phyloP scores from a whole-genome alignment of 306 rosid genomes.

The Cicer yamashitae region DNA sequence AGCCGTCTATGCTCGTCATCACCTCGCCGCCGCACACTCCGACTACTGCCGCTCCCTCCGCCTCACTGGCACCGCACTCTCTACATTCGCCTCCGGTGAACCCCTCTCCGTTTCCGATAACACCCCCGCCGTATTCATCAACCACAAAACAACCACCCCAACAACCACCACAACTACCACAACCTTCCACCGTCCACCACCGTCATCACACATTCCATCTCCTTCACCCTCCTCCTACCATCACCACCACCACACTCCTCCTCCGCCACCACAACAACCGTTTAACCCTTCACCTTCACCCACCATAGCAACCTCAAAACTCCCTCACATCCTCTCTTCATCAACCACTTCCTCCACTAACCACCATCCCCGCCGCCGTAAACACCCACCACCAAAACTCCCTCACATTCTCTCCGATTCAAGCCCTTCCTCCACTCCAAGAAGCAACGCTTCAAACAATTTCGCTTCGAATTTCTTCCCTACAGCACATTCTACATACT shows the following conservation, averaged over 20 bases:
- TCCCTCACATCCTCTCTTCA: conserved; percentile 72
- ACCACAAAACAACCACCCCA: conserved; percentile 44
- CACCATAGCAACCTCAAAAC: conserved; percentile 67
- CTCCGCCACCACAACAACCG: conserved; percentile 48
- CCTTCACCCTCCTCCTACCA: conserved; percentile 58
- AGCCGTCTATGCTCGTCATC: conserved; percentile 84
- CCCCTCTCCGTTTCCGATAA: conserved; percentile 76
- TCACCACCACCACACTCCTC: conserved; percentile 55
- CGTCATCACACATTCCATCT: conserved; percentile 54
- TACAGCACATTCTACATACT: conserved; percentile 76
- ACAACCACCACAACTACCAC: conserved; percentile 38
- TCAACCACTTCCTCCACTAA: conserved; percentile 27
- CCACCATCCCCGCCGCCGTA: conserved; percentile 53
- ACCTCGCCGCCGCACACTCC: conserved; percentile 93
- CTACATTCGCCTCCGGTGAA: conserved; percentile 72
- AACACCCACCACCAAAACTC: conserved; percentile 65
- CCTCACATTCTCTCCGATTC: conserved; percentile 96
- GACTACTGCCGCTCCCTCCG: conserved; percentile 96
- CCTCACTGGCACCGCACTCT: conserved; percentile 79
- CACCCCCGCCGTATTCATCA: conserved; percentile 86
- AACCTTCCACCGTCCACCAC: conserved; percentile 24
- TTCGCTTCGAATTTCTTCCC: conserved; percentile 58
- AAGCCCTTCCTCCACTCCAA: conserved; percentile 63
- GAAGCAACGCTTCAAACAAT: conserved; percentile 60
- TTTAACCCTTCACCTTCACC: conserved; percentile 56